Evolutionary conservation across 2,329 filamentous ascomycete species (phyloP).

Genomic region (Colletotrichum higginsianum): DNA sequence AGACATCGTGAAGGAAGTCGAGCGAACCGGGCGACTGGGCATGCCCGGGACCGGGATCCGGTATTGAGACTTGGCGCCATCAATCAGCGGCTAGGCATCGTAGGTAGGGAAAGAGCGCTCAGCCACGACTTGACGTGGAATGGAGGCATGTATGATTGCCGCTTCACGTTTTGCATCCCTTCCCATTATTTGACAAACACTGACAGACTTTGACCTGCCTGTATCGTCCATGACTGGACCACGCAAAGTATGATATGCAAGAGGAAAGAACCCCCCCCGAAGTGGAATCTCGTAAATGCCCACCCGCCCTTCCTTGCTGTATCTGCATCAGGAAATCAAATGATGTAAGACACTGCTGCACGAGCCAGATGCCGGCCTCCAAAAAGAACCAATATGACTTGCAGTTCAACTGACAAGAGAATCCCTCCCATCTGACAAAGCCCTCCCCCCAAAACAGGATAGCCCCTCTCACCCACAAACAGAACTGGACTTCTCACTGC

Average conservation of each 20-base stretch:
- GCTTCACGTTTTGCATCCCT: neutral
- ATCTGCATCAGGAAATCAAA: neutral
- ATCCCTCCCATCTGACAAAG: neutral
- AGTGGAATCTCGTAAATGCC: too few species aligned
- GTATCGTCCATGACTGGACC: neutral
- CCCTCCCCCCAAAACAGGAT: neutral
- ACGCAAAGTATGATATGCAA: neutral
- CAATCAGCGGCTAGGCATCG: neutral
- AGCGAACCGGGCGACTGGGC: conserved; percentile 9
- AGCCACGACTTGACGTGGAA: conserved; percentile 24
- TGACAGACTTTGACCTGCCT: neutral
- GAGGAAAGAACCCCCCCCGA: neutral
- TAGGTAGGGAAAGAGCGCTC: conserved; percentile 12
- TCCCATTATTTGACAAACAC: neutral
- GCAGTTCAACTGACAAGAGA: conserved; percentile 19
- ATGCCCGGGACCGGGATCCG: conserved; percentile 20
- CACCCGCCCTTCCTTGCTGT: too few species aligned
- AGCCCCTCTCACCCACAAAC: neutral
- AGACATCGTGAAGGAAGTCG: neutral
- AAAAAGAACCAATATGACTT: conserved; percentile 24
- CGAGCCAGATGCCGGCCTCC: conserved; percentile 13
- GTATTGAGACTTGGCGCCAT: conserved; percentile 23
- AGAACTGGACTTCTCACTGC: neutral
- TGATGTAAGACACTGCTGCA: conserved; percentile 15
- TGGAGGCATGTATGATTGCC: neutral